These are phyloP conservation scores for Diatrype stigma DNA, from an alignment of 2,329 filamentous ascomycete species.

Conservation along the genomic window DNA sequence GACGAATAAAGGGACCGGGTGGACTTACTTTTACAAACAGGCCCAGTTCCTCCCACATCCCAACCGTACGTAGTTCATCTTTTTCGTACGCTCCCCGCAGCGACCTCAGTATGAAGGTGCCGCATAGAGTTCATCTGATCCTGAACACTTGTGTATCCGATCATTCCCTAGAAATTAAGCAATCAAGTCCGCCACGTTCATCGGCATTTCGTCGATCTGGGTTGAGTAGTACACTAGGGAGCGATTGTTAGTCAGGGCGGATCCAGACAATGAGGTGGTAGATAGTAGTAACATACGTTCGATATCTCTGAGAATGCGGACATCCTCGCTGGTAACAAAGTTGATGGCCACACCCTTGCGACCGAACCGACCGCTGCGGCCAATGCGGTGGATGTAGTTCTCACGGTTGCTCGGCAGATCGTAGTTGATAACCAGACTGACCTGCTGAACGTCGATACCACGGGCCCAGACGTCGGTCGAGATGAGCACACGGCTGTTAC, in stretches of 20 bases:
- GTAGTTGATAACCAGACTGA: constrained; percentile 98
- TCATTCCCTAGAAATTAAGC: constrained; percentile 31
- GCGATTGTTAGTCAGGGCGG: constrained; percentile 1
- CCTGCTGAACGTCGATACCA: constrained; percentile 98
- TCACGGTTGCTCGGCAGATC: constrained; percentile 97
- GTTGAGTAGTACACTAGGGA: constrained; percentile 82
- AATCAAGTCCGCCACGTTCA: constrained; percentile 74
- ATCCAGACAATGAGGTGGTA: not conserved
- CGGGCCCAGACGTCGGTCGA: constrained; percentile 97
- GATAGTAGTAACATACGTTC: constrained; percentile 61
- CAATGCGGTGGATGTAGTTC: constrained; percentile 99
- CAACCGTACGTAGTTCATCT: not conserved
- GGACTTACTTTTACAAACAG: constrained; percentile 25
- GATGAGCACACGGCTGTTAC: constrained; percentile 92
- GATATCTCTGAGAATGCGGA: constrained; percentile 94
- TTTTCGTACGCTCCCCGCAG: constrained; percentile 1
- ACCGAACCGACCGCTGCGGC: constrained; percentile 90
- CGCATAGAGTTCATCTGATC: constrained; percentile 4
- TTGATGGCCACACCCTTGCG: constrained; percentile 99
- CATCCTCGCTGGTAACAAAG: constrained; percentile 97
- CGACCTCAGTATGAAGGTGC: not conserved
- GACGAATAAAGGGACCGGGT: not conserved
- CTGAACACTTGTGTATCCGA: not conserved
- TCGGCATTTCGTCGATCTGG: constrained; percentile 98
- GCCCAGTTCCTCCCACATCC: constrained; percentile 28